These are phyloP conservation scores for Paratinospora sagittata DNA, from an alignment of 164 flowering plant species.

Conservation along the genomic window DNA sequence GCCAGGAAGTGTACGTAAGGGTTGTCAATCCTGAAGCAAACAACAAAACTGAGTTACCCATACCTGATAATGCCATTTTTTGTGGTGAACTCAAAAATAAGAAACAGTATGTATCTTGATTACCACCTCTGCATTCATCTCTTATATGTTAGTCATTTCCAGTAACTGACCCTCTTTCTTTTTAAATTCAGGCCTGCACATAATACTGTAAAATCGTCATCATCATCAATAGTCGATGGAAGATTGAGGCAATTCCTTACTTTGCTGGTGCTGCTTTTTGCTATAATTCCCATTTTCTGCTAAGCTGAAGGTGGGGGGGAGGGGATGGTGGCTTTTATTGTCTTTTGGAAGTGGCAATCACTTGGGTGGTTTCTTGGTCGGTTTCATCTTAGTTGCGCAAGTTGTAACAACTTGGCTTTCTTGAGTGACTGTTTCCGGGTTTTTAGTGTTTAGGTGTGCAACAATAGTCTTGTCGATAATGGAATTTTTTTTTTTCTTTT, in stretches of 20 bases:
- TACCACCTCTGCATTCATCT: no score
- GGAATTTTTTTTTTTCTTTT: slow-evolving; percentile 8
- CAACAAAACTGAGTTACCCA: slow-evolving; percentile 71
- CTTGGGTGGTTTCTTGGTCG: slow-evolving; percentile 6
- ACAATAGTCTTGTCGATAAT: slow-evolving; percentile 16
- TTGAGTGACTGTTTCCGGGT: slow-evolving; percentile 4
- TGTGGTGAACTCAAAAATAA: slow-evolving; percentile 59
- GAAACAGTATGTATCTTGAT: slow-evolving; percentile 53
- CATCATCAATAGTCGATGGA: slow-evolving; percentile 23
- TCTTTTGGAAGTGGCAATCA: not conserved
- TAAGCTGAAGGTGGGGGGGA: slow-evolving; percentile 17
- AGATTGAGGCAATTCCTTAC: slow-evolving; percentile 20
- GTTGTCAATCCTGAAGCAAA: slow-evolving; percentile 71
- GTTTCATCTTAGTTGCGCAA: slow-evolving; percentile 10
- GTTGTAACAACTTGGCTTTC: slow-evolving; percentile 8
- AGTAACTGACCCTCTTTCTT: not conserved
- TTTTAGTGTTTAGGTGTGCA: slow-evolving; percentile 19
- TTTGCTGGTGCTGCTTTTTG: slow-evolving; percentile 28
- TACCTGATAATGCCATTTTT: slow-evolving; percentile 71
- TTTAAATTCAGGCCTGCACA: slow-evolving; percentile 43
- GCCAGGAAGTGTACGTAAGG: slow-evolving; percentile 80
- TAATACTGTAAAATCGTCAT: slow-evolving; percentile 28
- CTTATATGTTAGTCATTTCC: not conserved
- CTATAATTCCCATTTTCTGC: slow-evolving; percentile 22
- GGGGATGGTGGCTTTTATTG: not conserved